A percentile compares a stretch with the other conserved stretches of the same genome.
Conservation (phyloP, 2,329 filamentous ascomycete species). For the Nemania sp. region DNA sequence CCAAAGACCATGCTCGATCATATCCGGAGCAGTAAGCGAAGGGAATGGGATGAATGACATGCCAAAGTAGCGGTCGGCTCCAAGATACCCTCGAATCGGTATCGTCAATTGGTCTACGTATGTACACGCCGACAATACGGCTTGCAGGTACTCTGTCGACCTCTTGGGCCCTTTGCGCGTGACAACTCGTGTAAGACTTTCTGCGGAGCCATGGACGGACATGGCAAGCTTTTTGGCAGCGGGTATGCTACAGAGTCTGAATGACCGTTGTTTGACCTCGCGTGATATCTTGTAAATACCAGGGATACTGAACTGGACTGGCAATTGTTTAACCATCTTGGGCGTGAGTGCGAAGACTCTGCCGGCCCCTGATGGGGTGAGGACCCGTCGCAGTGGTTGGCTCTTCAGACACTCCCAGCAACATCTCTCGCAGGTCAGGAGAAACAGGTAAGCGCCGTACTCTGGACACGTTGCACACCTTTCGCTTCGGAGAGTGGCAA, state of each 20-base stretch:
- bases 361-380: not conserved
- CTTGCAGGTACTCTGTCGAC: conserved; percentile 2
- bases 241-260: conserved; percentile 1
- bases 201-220: conserved; percentile 3
- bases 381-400: conserved; percentile 6
- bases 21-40: conserved; percentile 10
- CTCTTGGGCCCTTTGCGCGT: not conserved
- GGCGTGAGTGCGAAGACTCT: conserved; percentile 8
- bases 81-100: not conserved
- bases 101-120: conserved; percentile 3
- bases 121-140: conserved; percentile 3
- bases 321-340: conserved; percentile 8
- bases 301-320: conserved; percentile 10
- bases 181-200: conserved; percentile 4
- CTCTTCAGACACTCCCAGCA: conserved; percentile 12
- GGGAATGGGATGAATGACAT: conserved; percentile 20
- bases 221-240: conserved; percentile 6
- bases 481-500: conserved; percentile 8
- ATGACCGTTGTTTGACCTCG: not conserved
- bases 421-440: conserved; percentile 15
- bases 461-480: conserved; percentile 13
- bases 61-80: conserved; percentile 13
- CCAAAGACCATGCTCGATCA: conserved; percentile 17
- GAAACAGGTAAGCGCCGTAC: conserved; percentile 18
- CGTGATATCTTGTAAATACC: conserved; percentile 2